Conservation (phyloP, 768 basidiomycete genomes). For the Phaeotremella skinneri region DNA sequence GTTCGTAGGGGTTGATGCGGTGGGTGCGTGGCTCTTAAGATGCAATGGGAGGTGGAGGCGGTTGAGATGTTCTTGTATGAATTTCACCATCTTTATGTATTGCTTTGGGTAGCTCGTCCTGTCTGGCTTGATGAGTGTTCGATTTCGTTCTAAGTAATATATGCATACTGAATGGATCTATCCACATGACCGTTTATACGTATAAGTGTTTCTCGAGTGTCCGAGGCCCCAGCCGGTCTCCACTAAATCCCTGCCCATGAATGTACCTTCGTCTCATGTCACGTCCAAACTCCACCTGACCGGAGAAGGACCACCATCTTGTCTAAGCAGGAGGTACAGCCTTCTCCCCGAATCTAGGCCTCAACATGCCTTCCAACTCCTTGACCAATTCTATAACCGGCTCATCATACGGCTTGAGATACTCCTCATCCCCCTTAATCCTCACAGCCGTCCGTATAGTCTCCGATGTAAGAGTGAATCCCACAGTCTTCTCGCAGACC, state of each 20-base stretch:
- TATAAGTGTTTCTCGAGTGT: too few species aligned
- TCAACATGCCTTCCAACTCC: too few species aligned
- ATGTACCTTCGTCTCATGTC: too few species aligned
- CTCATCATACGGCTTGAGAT: slow-evolving; percentile 9
- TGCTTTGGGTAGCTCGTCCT: too few species aligned
- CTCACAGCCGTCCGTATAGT: slow-evolving; percentile 10
- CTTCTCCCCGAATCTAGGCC: neutral
- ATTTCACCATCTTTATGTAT: neutral
- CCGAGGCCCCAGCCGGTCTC: too few species aligned
- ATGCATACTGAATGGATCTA: too few species aligned
- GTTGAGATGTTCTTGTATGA: too few species aligned
- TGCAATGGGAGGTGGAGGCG: neutral
- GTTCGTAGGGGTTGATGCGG: slow-evolving; percentile 17
- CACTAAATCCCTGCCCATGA: too few species aligned
- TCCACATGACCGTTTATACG: too few species aligned
- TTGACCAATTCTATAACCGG: slow-evolving; percentile 5
- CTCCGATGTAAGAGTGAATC: slow-evolving; percentile 56
- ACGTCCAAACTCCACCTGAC: too few species aligned
- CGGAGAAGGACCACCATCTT: neutral
- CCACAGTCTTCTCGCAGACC: slow-evolving; percentile 58
- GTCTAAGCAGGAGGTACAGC: neutral
- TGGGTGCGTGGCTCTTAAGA: neutral
- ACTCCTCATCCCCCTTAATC: slow-evolving; percentile 15
- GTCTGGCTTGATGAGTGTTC: too few species aligned
- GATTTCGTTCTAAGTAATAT: too few species aligned